Percentiles rank a stretch among this genome's conserved stretches.
Evolutionary conservation across 441 rosid species (phyloP).

Genomic region (Pelargonium fulgidum): DNA sequence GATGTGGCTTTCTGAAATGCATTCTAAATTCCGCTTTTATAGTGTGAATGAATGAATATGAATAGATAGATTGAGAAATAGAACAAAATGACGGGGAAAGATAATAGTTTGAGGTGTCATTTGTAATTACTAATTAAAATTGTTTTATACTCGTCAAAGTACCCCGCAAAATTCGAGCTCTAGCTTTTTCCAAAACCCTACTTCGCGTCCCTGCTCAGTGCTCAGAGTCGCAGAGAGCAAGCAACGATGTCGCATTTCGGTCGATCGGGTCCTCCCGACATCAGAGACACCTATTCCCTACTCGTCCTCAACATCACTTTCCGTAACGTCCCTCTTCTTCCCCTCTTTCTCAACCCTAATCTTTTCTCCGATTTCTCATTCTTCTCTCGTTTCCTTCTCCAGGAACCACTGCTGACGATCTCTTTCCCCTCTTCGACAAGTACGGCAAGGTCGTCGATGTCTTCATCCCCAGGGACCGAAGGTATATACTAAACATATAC

Average conservation of each 20-base stretch:
- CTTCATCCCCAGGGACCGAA: slow-evolving; percentile 69
- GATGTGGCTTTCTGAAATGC: too few species aligned
- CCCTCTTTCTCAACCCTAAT: neutral
- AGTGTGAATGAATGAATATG: too few species aligned
- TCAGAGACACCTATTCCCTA: slow-evolving; percentile 83
- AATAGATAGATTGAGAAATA: too few species aligned
- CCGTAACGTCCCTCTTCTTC: slow-evolving; percentile 34
- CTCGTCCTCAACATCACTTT: slow-evolving; percentile 95
- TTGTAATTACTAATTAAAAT: too few species aligned
- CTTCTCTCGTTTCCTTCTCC: slow-evolving; percentile 11
- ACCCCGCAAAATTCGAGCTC: too few species aligned
- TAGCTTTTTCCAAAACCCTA: too few species aligned
- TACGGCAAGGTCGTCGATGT: slow-evolving; percentile 72
- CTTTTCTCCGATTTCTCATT: neutral
- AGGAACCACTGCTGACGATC: slow-evolving; percentile 73
- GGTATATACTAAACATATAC: slow-evolving; percentile 24
- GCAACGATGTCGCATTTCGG: slow-evolving; percentile 87
- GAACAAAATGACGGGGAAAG: too few species aligned
- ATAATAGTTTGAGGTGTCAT: too few species aligned
- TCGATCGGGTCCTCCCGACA: slow-evolving; percentile 94
- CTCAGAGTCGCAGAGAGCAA: too few species aligned
- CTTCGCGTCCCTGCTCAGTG: too few species aligned
- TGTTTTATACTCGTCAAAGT: too few species aligned
- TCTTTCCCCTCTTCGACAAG: slow-evolving; percentile 64
- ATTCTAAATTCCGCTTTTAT: too few species aligned